Evolutionary conservation across 2,329 filamentous ascomycete genomes (phyloP), one percentile per base, ranked within the genome.

Genomic region (Biscogniauxia mediterranea): DNA sequence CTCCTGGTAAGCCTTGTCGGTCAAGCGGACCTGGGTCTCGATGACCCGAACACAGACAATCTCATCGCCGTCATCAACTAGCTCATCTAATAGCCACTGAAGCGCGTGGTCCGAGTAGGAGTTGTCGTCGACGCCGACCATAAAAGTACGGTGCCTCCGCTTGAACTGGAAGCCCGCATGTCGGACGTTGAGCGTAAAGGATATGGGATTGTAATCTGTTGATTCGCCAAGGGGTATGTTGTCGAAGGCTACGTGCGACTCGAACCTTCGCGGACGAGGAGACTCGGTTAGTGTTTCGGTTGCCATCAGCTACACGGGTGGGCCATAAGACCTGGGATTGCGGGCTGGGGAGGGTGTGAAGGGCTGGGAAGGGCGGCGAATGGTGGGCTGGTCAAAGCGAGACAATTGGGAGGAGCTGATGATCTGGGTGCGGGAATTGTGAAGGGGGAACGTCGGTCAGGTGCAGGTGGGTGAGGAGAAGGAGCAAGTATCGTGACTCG

Each of bases 61-160:
- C 76, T 97, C 92, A 73, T 97, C 93, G 19, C 93, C 93, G 71
- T 97, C 93, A 70, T 97, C 93, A 50, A 97, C 92, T 59, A 97
- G 83, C 77, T 96, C 92, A 70, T 96, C 92, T 49, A 97, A 85
- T 56, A 97, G 83, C 93, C 93, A 97, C 75, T 96, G 91, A 19
- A 97, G 81, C 17, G 93, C 93, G 76, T 94, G 95, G 64, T 96
- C 91, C 6, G 92, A 96, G 76, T 97, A 97, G 61, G 92, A 86
- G 69, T 97, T 93, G 70, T 94, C 91, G 76, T 97, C 93, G 19
- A 93, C 90, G 20, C 93, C 93, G 65, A 93, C 94, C 73, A 97
- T 87, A 70, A 97, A 96, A 8, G 92, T 96, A 57, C 93, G 87
- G 58, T 91, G 95, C 62, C 91, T 85, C 63, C 92, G 88, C 51